Evolutionary conservation across 2,329 filamentous ascomycete species (phyloP).

Genomic region (Fusarium domesticum): DNA sequence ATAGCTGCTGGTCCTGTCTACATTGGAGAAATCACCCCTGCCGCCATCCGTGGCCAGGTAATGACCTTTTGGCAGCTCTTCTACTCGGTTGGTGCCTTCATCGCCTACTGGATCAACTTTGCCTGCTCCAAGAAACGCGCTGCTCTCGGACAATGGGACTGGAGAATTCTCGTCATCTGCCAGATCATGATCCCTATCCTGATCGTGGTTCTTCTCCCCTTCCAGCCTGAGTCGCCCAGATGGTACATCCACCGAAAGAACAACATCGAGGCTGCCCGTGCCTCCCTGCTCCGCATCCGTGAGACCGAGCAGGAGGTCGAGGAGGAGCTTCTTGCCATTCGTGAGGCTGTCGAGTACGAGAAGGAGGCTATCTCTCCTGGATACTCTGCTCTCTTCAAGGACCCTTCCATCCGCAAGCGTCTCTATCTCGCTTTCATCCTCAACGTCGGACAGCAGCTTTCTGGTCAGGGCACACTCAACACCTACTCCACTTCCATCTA

Average conservation of each 20-base stretch:
- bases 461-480: conserved; percentile 70
- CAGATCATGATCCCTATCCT: conserved; percentile 65
- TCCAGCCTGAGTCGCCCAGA: conserved; percentile 65
- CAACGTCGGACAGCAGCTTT: conserved; percentile 70
- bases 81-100: conserved; percentile 60
- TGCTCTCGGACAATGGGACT: conserved; percentile 66
- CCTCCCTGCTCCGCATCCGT: conserved; percentile 57
- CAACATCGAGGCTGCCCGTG: conserved; percentile 58
- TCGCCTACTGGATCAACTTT: conserved; percentile 56
- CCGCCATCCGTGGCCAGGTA: conserved; percentile 62
- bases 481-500: conserved; percentile 72
- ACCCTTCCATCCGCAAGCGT: conserved; percentile 64
- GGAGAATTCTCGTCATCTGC: conserved; percentile 71
- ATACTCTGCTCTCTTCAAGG: conserved; percentile 67
- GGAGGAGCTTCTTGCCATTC: conserved; percentile 61
- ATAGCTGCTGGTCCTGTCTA: conserved; percentile 65
- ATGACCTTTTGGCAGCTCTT: conserved; percentile 68
- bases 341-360: conserved; percentile 68
- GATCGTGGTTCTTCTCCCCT: conserved; percentile 60
- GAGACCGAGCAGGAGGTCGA: conserved; percentile 64
- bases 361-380: conserved; percentile 63
- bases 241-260: conserved; percentile 64
- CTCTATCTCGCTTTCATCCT: conserved; percentile 62
- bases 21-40: conserved; percentile 64
- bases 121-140: conserved; percentile 55